Percentiles rank a stretch among this genome's conserved stretches.
Evolutionary conservation across 1,284 basidiomycete species (phyloP).

Genomic region (Cryptococcus maquisensis): DNA sequence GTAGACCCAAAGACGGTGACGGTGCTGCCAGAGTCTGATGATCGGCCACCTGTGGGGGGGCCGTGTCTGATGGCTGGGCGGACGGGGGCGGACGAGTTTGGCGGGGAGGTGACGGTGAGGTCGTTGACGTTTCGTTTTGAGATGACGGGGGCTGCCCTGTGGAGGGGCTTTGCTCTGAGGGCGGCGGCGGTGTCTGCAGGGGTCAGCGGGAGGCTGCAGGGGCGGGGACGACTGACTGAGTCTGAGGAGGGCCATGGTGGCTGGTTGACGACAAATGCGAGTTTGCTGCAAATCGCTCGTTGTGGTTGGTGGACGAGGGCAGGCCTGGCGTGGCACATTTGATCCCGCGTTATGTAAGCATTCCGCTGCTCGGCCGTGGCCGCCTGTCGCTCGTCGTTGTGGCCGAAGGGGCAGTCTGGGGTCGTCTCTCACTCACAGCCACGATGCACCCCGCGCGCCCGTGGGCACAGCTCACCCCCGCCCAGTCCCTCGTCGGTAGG

Average conservation of each 20-base stretch:
- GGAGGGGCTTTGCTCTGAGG: constrained; percentile 26
- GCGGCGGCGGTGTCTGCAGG: constrained; percentile 24
- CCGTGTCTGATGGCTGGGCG: constrained; percentile 70
- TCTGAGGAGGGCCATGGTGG: constrained; percentile 28
- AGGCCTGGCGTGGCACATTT: neutral
- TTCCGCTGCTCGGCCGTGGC: neutral
- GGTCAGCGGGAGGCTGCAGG: neutral
- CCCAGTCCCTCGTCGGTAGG: constrained; percentile 47
- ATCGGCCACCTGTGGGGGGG: constrained; percentile 68
- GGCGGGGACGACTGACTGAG: constrained; percentile 17
- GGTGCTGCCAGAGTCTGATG: constrained; percentile 78
- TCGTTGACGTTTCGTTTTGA: constrained; percentile 35
- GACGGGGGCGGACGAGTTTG: constrained; percentile 22
- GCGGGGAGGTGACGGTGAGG: constrained; percentile 30
- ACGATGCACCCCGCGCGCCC: constrained; percentile 34
- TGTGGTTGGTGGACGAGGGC: neutral
- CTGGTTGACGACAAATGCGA: neutral
- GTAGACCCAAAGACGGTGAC: constrained; percentile 97
- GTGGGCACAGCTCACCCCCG: constrained; percentile 39
- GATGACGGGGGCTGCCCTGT: constrained; percentile 5
- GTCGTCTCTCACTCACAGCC: neutral
- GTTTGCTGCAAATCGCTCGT: constrained; percentile 5
- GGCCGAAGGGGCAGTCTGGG: no score
- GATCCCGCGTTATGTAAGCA: neutral
- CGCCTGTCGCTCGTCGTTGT: neutral